phyloP scores from a whole-genome alignment of 352 stramenopile genomes.

The Phytopythium aichiense region DNA sequence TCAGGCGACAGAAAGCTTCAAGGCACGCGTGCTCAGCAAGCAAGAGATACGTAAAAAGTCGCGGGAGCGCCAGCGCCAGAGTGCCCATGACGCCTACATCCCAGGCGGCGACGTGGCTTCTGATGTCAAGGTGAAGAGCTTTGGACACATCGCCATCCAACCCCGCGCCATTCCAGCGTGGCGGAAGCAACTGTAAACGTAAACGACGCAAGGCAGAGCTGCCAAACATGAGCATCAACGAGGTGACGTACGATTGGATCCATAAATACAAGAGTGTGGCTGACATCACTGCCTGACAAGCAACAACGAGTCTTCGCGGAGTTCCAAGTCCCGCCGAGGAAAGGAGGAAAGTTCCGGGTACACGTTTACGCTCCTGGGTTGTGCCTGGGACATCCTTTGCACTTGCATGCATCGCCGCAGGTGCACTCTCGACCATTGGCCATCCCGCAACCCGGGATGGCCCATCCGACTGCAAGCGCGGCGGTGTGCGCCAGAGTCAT shows the following conservation, averaged over 20 bases:
- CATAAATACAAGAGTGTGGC: slow-evolving; percentile 5
- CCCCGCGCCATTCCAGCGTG: slow-evolving; percentile 53
- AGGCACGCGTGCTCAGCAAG: slow-evolving; percentile 45
- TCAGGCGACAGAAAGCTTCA: slow-evolving; percentile 48
- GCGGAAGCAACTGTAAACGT: slow-evolving; percentile 29
- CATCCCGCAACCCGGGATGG: slow-evolving; percentile 78
- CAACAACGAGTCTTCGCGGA: background rate
- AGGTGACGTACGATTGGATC: background rate
- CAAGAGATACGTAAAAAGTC: slow-evolving; percentile 35
- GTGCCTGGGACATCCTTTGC: slow-evolving; percentile 67
- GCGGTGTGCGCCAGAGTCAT: slow-evolving; percentile 74
- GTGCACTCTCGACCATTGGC: slow-evolving; percentile 72
- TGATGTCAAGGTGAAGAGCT: slow-evolving; percentile 66
- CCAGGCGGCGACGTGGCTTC: slow-evolving; percentile 35
- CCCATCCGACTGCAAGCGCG: slow-evolving; percentile 71
- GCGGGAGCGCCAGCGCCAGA: slow-evolving; percentile 30
- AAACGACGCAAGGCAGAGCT: background rate
- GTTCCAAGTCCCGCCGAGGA: background rate
- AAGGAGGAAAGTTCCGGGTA: background rate
- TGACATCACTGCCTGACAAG: background rate
- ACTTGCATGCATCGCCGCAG: slow-evolving; percentile 76
- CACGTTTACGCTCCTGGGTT: slow-evolving; percentile 30
- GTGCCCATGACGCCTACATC: slow-evolving; percentile 55
- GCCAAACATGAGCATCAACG: background rate
- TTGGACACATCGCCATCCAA: slow-evolving; percentile 62